Evolutionary conservation across 768 basidiomycete species (phyloP).

Genomic region (Trametes villosa): DNA sequence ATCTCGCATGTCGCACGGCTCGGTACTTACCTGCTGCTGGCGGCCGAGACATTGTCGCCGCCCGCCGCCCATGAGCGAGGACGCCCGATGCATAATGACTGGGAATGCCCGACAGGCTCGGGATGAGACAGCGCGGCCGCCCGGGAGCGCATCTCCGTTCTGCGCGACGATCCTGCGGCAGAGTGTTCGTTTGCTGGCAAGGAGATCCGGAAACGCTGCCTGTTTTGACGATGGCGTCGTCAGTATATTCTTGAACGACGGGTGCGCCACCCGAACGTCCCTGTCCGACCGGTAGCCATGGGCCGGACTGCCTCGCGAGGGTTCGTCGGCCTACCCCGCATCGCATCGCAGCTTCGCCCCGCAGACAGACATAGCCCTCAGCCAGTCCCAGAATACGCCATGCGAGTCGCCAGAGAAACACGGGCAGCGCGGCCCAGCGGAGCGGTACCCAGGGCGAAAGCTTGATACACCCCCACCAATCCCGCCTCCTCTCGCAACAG

Average conservation of each 20-base stretch:
- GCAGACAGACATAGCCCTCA: not conserved
- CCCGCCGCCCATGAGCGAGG: no score
- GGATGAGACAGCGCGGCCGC: no score
- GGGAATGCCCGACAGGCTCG: no score
- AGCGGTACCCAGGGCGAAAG: constrained; percentile 7
- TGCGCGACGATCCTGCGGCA: no score
- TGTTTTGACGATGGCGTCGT: not conserved
- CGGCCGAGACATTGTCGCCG: no score
- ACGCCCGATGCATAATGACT: no score
- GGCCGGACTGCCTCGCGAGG: not conserved
- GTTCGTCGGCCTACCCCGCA: constrained; percentile 2
- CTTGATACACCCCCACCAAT: not conserved
- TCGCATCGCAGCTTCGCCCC: not conserved
- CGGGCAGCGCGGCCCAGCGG: constrained; percentile 10
- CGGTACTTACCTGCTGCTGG: no score
- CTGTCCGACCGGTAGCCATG: constrained; percentile 11
- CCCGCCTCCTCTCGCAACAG: not conserved
- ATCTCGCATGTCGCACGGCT: no score
- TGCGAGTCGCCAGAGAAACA: not conserved
- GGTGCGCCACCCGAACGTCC: constrained; percentile 3
- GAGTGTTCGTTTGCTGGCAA: not conserved
- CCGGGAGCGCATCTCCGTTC: not conserved
- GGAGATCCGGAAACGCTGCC: not conserved
- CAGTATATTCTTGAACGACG: not conserved
- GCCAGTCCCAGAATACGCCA: not conserved